Percentiles rank a stretch among this genome's conserved stretches.
These are phyloP conservation scores for Teratosphaeria epicoccoides DNA, from an alignment of 2,329 filamentous ascomycete genomes.

Conservation along the genomic window DNA sequence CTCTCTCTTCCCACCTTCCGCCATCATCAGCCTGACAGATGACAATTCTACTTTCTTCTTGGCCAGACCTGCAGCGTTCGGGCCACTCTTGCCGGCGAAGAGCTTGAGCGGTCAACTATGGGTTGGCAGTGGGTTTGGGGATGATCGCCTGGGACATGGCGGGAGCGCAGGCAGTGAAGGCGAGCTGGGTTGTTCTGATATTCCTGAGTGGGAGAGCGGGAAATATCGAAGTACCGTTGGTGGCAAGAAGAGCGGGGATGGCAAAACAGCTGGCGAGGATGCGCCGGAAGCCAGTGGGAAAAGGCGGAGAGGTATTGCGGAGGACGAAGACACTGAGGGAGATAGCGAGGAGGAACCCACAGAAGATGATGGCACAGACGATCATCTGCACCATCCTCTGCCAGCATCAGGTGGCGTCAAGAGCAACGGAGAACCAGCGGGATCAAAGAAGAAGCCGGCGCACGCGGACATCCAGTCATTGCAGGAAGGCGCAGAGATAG, in stretches of 20 bases:
- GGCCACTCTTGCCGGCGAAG: conserved; percentile 60
- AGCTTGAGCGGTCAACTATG: conserved; percentile 84
- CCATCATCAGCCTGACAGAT: conserved; percentile 89
- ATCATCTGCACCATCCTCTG: conserved; percentile 60
- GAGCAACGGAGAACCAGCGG: conserved; percentile 24
- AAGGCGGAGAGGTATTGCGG: conserved; percentile 12
- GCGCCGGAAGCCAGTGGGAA: conserved; percentile 7
- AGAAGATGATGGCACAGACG: conserved; percentile 67
- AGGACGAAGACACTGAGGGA: conserved; percentile 11
- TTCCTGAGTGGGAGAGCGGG: conserved; percentile 72
- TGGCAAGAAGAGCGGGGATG: conserved; percentile 31
- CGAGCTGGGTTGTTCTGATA: conserved; percentile 89
- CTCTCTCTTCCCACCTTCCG: conserved; percentile 87
- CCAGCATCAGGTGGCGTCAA: conserved; percentile 33
- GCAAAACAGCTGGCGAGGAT: conserved; percentile 21
- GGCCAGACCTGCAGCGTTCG: conserved; percentile 86
- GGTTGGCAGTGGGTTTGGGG: conserved; percentile 85
- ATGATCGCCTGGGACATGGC: conserved; percentile 57
- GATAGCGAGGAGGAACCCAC: conserved; percentile 11
- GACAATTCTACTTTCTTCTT: conserved; percentile 98
- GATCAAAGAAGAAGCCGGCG: conserved; percentile 26
- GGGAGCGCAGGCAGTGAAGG: conserved; percentile 52
- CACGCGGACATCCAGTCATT: conserved; percentile 87
- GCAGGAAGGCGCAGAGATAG: conserved; percentile 84
- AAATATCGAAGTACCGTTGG: conserved; percentile 20